phyloP scores from a whole-genome alignment of 1,284 basidiomycete species.

The Fomes fomentarius region DNA sequence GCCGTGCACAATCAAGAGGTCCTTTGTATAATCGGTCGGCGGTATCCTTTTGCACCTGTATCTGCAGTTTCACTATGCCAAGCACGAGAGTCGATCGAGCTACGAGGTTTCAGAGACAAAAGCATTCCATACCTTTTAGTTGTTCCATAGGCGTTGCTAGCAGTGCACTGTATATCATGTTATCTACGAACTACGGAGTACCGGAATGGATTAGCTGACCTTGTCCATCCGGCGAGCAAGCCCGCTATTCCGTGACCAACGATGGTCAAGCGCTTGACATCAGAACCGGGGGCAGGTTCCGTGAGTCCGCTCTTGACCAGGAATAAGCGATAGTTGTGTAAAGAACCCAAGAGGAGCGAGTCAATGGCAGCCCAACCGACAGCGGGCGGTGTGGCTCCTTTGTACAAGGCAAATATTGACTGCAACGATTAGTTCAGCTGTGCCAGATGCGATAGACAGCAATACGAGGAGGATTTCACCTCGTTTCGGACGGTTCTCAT shows the following conservation, averaged over 20 bases:
- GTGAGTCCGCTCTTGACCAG: constrained; percentile 58
- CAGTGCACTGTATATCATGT: no score
- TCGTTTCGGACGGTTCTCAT: constrained; percentile 66
- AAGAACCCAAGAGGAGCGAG: constrained; percentile 72
- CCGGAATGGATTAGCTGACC: constrained; percentile 39
- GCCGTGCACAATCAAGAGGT: constrained; percentile 61
- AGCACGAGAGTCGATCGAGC: no score
- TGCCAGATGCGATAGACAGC: no score
- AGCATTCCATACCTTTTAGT: constrained; percentile 65
- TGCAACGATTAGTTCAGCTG: background rate
- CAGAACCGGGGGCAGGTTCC: constrained; percentile 49
- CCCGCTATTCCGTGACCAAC: constrained; percentile 71
- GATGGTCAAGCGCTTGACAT: constrained; percentile 53
- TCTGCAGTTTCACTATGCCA: constrained; percentile 76
- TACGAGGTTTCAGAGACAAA: no score
- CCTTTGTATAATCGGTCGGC: constrained; percentile 65
- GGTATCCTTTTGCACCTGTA: constrained; percentile 63
- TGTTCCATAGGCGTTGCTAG: constrained; percentile 76
- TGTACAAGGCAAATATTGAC: constrained; percentile 56
- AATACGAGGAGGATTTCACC: constrained; percentile 45
- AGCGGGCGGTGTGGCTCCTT: constrained; percentile 75
- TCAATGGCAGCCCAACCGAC: constrained; percentile 81
- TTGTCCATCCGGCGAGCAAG: constrained; percentile 76
- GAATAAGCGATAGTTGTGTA: constrained; percentile 75
- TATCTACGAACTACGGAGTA: no score